A percentile compares a stretch with the other conserved stretches of the same genome.
Conservation (phyloP, 192 early-diverging fungal genomes). For the Linnemannia hyalina region DNA sequence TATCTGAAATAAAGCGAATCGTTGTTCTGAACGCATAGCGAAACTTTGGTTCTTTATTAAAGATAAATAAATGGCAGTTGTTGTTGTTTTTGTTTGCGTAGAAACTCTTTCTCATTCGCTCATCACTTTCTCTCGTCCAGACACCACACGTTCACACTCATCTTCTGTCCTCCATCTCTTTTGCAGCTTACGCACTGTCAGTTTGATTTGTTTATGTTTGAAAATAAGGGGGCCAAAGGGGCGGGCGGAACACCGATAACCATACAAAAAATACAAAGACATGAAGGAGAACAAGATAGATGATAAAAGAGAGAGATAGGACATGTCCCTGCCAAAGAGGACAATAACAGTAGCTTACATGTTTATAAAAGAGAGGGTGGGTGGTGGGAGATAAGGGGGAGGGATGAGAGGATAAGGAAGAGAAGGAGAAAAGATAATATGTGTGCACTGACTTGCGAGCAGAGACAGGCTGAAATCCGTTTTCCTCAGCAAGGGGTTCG, state of each 20-base stretch:
- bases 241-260: not conserved
- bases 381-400: not conserved
- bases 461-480: too few species aligned
- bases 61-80: not conserved
- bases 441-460: not conserved
- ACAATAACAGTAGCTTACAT: conserved; percentile 21
- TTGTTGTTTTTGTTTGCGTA: not conserved
- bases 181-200: not conserved
- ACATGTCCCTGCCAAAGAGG: not conserved
- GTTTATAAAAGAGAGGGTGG: conserved; percentile 9
- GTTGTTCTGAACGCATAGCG: not conserved
- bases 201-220: not conserved
- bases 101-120: not conserved
- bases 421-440: not conserved
- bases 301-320: not conserved
- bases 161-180: conserved; percentile 2
- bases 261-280: not conserved
- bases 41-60: conserved; percentile 8
- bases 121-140: not conserved
- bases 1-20: conserved; percentile 13
- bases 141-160: conserved; percentile 1
- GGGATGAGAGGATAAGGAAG: not conserved
- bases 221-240: not conserved
- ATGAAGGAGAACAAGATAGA: not conserved
- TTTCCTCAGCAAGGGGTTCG: conserved; percentile 10